A percentile compares a stretch with the other conserved stretches of the same genome.
These are phyloP conservation scores for Lophiostoma macrostomum DNA, from an alignment of 495 filamentous ascomycete species.

Conservation along the genomic window DNA sequence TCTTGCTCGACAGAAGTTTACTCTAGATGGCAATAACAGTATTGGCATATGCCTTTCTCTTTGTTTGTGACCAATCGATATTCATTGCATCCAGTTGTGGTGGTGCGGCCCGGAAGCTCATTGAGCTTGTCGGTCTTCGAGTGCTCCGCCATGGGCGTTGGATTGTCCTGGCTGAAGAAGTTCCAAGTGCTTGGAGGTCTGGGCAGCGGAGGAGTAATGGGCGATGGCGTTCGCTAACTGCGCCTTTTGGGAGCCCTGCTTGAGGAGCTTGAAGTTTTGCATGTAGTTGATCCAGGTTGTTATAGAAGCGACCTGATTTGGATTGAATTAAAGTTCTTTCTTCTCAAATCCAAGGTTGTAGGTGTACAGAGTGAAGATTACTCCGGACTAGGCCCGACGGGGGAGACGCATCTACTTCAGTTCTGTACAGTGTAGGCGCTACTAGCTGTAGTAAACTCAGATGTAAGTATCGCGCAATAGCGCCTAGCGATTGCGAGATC, in stretches of 20 bases:
- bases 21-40: neutral
- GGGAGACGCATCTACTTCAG: no score
- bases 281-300: no score
- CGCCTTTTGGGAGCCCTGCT: neutral
- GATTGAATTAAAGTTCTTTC: no score
- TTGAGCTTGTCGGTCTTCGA: neutral
- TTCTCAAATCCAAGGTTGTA: no score
- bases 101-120: slow-evolving; percentile 10
- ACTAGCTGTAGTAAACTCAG: neutral
- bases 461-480: slow-evolving; percentile 17
- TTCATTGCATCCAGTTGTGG: neutral
- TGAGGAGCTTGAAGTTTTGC: no score
- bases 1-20: slow-evolving; percentile 5
- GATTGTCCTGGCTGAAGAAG: neutral
- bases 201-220: neutral
- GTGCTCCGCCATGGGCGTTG: no score
- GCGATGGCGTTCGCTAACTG: neutral
- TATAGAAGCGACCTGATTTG: no score
- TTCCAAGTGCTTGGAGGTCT: slow-evolving; percentile 24
- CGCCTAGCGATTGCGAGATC: slow-evolving; percentile 23
- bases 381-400: no score
- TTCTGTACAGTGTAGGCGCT: no score
- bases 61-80: slow-evolving; percentile 5
- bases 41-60: slow-evolving; percentile 13
- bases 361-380: no score